Evolutionary conservation across 2,329 filamentous ascomycete species (phyloP), one percentile per base, ranked within the genome.

Genomic region (Cercospora sesami): DNA sequence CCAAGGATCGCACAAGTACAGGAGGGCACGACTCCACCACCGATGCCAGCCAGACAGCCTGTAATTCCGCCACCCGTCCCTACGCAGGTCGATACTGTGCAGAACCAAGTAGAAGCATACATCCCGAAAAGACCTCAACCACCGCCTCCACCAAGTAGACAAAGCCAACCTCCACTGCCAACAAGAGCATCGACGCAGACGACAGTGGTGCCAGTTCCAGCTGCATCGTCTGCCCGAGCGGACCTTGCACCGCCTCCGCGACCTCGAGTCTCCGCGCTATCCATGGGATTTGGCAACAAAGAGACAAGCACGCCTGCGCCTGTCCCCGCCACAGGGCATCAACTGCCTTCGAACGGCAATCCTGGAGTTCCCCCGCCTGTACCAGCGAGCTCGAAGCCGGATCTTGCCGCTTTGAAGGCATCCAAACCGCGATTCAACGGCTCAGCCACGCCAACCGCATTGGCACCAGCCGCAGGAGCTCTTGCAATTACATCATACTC

Each of bases 401-500:
- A 89, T 77, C 79, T 89, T 3, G 82, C 84, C 7, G 83, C 85
- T 53, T 79, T 88, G 18, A 82, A 86, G 78, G 82, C 85, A 6
- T 83, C 82, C 1, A 86, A 86, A 70, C 84, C 85, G 16, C 78
- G 71, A 23, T 30, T 68, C 14, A 73, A 69, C 65, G 69, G 62
- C 14, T 64, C 64, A 31, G 64, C 63, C 12, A 61, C 66, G 36
- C 23, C 62, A 10, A 14, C 62, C 9, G 36, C 58, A 28, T 60
- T 68, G 42, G 78, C 45, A 26, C 28, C 70, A 3, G 60, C 42
- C 14, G 30, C 69, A 30, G 64, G 66, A 8, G 63, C 71, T 14
- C 23, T 72, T 14, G 68, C 61, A 21, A 70, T 72, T 51, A 69
- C 57, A 16, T 70, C 68, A 4, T 65, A 67, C 31, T 60, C 62